Base-by-base conservation (phyloP, 306 rosid genomes). In the Herpetospermum pedunculosum region DNA sequence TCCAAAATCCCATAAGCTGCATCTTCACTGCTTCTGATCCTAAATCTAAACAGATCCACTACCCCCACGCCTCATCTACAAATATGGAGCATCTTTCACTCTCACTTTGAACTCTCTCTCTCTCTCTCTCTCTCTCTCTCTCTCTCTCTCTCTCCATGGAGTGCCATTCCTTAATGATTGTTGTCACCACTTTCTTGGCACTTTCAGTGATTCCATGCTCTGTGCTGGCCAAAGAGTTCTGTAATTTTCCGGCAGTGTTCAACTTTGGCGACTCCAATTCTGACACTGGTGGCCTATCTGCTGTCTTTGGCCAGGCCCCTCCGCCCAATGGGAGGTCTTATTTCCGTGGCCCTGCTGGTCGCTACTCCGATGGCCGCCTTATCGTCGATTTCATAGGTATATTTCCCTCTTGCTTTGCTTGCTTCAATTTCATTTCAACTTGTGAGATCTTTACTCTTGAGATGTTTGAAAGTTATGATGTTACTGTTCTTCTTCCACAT, bases 261-360 rank as follows among this genome's bases (percentile, higher is more conserved):
- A 92, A 90, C 86, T 92, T 88, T 15, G 98, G 98, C 2, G 92
- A 92, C 78, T 90, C 97, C 1, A 92, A 92, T 80, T 92, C 98
- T 16, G 97, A 90, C 89, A 92, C 98, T 0, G 98, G 98, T 8
- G 97, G 98, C 30, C 85, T 92, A 34, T 88, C 98, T 21, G 97
- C 98, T 6, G 90, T 89, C 5, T 90, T 90, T 70, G 98, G 98
- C 48, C 98, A 93, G 77, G 78, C 89, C 4, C 77, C 55, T 13
- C 78, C 85, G 13, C 98, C 98, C 4, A 73, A 86, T 6, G 98
- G 97, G 9, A 15, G 84, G 80, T 80, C 97, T 72, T 78, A 15
- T 77, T 94, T 94, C 80, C 88, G 76, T 58, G 54, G 28, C 34
- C 90, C 87, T 1, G 80, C 84, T 1, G 87, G 90, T 9, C 86